phyloP scores from a whole-genome alignment of 2,329 filamentous ascomycete genomes.

The Pseudomassariella vexata region DNA sequence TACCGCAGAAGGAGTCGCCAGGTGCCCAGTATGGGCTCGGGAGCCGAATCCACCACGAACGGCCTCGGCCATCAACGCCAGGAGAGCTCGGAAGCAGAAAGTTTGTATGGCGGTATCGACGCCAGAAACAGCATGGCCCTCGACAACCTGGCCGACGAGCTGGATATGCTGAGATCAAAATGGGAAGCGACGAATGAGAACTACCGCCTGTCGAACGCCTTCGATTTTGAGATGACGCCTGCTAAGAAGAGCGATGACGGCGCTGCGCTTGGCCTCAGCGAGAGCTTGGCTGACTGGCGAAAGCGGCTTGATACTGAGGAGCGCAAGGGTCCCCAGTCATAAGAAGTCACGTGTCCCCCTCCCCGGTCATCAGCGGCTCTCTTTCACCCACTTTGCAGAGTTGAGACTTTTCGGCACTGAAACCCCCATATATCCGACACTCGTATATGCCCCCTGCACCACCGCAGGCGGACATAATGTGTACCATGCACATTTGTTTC shows the following conservation, averaged over 20 bases:
- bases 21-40: conserved; percentile 45
- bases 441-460: background rate
- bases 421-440: background rate
- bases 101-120: conserved; percentile 54
- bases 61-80: conserved; percentile 40
- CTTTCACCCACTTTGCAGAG: too few relatives aligned
- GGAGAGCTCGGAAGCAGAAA: conserved; percentile 56
- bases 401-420: too few relatives aligned
- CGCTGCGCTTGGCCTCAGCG: conserved; percentile 51
- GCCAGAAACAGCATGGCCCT: conserved; percentile 62
- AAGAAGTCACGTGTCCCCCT: too few relatives aligned
- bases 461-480: background rate
- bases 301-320: conserved; percentile 65
- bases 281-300: conserved; percentile 74
- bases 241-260: conserved; percentile 39
- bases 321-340: conserved; percentile 2
- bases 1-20: conserved; percentile 76
- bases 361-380: too few relatives aligned
- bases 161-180: conserved; percentile 82
- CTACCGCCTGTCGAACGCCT: conserved; percentile 83
- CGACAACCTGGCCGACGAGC: conserved; percentile 85
- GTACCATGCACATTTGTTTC: background rate
- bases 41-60: conserved; percentile 29
- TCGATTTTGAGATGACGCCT: conserved; percentile 66
- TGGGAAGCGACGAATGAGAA: conserved; percentile 97